These are phyloP conservation scores for Pseudozyma hubeiensis DNA, from an alignment of 1,284 basidiomycete genomes.

Conservation along the genomic window DNA sequence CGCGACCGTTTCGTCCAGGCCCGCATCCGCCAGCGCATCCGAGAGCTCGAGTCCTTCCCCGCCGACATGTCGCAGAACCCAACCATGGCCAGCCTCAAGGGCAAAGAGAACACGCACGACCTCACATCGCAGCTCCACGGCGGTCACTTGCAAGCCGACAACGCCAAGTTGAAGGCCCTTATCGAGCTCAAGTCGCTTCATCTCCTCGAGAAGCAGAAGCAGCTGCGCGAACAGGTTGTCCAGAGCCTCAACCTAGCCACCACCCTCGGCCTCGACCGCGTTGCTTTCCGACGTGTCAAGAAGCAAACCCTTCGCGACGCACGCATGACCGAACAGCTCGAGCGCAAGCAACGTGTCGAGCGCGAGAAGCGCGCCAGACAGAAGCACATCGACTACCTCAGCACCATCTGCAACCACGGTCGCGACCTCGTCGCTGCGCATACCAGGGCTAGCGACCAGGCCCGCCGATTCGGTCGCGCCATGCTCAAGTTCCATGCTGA, in stretches of 20 bases:
- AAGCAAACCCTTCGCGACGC: slow-evolving; percentile 91
- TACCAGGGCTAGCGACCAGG: slow-evolving; percentile 72
- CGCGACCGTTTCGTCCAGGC: slow-evolving; percentile 90
- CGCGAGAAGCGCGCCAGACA: slow-evolving; percentile 93
- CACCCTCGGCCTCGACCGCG: slow-evolving; percentile 86
- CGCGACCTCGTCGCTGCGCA: slow-evolving; percentile 77
- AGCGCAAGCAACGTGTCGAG: slow-evolving; percentile 90
- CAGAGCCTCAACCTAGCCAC: slow-evolving; percentile 88
- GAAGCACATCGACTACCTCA: slow-evolving; percentile 94
- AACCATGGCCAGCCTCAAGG: slow-evolving; percentile 46
- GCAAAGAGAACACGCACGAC: slow-evolving; percentile 45
- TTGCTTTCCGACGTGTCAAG: slow-evolving; percentile 87
- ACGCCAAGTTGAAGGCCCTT: slow-evolving; percentile 84
- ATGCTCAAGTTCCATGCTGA: slow-evolving; percentile 72
- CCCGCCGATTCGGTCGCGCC: slow-evolving; percentile 71
- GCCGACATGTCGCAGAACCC: slow-evolving; percentile 75
- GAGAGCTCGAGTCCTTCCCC: slow-evolving; percentile 85
- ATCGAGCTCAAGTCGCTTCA: slow-evolving; percentile 95
- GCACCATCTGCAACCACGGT: slow-evolving; percentile 87
- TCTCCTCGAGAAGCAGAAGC: slow-evolving; percentile 88
- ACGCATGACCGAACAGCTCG: slow-evolving; percentile 87
- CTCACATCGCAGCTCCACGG: slow-evolving; percentile 28
- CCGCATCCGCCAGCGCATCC: slow-evolving; percentile 87
- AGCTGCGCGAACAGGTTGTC: slow-evolving; percentile 85
- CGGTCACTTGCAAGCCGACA: slow-evolving; percentile 66